A percentile compares a stretch with the other conserved stretches of the same genome.
phyloP scores from a whole-genome alignment of 2,329 filamentous ascomycete genomes.

The Fusarium sp. region DNA sequence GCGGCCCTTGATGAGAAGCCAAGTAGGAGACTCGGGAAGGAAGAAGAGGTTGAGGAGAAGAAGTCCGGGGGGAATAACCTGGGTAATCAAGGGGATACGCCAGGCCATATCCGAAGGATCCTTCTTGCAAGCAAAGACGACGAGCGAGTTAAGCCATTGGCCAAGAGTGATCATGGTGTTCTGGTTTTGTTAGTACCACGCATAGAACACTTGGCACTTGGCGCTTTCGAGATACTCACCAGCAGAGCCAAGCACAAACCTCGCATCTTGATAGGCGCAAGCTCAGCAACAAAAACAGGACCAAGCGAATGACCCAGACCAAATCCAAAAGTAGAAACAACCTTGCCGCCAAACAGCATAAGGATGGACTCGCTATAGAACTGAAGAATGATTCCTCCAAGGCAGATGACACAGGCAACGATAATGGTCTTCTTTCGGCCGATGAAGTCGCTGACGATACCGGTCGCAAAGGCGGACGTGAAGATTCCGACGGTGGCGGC shows the following conservation, averaged over 20 bases:
- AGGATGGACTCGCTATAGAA: constrained; percentile 37
- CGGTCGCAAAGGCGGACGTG: constrained; percentile 42
- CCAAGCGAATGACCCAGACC: constrained; percentile 46
- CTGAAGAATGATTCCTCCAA: constrained; percentile 41
- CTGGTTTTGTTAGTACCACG: constrained; percentile 7
- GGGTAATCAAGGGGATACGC: constrained; percentile 45
- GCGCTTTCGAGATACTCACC: constrained; percentile 14
- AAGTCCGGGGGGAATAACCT: constrained; percentile 42
- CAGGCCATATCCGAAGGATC: constrained; percentile 40
- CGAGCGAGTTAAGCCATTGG: constrained; percentile 43
- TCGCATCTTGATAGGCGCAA: constrained; percentile 45
- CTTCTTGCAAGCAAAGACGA: constrained; percentile 34
- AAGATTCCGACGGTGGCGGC: constrained; percentile 45
- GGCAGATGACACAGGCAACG: constrained; percentile 35
- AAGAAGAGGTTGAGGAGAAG: constrained; percentile 22
- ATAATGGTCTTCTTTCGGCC: constrained; percentile 42
- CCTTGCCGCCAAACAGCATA: constrained; percentile 45
- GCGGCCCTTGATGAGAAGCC: constrained; percentile 23
- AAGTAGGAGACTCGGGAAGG: constrained; percentile 25
- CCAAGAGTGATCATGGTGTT: constrained; percentile 49
- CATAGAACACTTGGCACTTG: not conserved
- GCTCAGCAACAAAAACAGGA: constrained; percentile 47
- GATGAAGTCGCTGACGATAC: constrained; percentile 41
- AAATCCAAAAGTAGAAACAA: constrained; percentile 44
- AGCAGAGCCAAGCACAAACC: constrained; percentile 44